phyloP scores from a whole-genome alignment of 805 yeast genomes.

The Komagataella populi region DNA sequence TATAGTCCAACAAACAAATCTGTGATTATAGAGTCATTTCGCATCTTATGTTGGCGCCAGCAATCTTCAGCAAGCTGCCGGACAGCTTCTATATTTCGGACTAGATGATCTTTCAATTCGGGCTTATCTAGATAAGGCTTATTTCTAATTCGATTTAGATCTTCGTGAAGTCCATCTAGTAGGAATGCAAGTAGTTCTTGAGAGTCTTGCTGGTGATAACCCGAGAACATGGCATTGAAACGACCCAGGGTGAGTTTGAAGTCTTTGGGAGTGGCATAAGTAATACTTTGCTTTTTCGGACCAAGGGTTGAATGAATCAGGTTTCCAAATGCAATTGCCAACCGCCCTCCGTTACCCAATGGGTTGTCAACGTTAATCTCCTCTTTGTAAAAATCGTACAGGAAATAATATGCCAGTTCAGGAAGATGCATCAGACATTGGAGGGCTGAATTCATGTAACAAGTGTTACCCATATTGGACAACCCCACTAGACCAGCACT shows the following conservation, averaged over 20 bases:
- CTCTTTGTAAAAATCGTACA: conserved; percentile 37
- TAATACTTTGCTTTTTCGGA: conserved; percentile 7
- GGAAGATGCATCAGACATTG: conserved; percentile 85
- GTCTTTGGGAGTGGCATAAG: conserved; percentile 48
- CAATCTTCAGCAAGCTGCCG: conserved; percentile 54
- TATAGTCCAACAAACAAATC: conserved; percentile 87
- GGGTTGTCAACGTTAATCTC: conserved; percentile 76
- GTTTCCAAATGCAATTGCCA: conserved; percentile 64
- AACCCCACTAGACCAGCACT: conserved; percentile 45
- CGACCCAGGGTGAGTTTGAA: conserved; percentile 73
- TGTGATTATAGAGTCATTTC: conserved; percentile 76
- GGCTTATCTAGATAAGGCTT: conserved; percentile 90
- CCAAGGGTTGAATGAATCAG: conserved; percentile 50
- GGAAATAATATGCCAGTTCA: conserved; percentile 65
- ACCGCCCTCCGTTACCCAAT: conserved; percentile 70
- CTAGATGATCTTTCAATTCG: conserved; percentile 52
- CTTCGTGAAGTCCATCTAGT: conserved; percentile 85
- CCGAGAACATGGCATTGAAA: conserved; percentile 65
- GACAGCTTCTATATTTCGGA: conserved; percentile 37
- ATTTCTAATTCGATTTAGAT: conserved; percentile 64
- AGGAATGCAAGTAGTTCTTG: conserved; percentile 85
- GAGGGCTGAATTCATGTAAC: conserved; percentile 90
- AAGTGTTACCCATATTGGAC: conserved; percentile 74
- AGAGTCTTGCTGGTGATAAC: conserved; percentile 82
- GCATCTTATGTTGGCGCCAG: conserved; percentile 65